Conservation (phyloP, 257 asterid genomes). For the Solanum peruvianum region DNA sequence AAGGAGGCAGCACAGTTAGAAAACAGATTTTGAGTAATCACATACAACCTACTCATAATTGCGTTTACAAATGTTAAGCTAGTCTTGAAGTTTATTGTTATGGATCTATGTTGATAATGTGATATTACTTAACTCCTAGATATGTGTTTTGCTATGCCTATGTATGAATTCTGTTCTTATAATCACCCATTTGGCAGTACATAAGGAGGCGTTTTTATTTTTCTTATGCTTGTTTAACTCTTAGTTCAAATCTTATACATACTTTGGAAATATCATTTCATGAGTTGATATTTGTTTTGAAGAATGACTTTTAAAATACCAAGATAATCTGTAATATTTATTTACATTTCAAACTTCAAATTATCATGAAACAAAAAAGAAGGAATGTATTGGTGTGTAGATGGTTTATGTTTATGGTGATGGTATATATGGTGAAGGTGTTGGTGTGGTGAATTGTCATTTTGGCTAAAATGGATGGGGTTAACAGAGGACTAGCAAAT, state of each 20-base stretch:
- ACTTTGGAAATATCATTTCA: background rate
- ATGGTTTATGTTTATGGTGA: background rate
- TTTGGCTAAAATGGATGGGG: background rate
- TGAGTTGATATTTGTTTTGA: background rate
- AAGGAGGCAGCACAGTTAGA: background rate
- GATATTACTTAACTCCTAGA: background rate
- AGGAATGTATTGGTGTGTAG: background rate
- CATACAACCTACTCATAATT: background rate
- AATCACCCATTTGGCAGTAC: background rate
- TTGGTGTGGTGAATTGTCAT: background rate
- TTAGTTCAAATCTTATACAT: background rate
- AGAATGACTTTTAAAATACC: background rate
- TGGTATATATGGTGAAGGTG: background rate
- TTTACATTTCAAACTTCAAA: background rate
- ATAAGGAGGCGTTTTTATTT: background rate
- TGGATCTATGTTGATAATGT: background rate
- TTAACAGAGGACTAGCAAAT: background rate
- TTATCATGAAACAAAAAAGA: background rate
- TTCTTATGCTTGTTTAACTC: background rate
- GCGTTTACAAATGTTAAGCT: background rate
- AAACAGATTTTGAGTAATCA: background rate
- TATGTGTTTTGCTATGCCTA: background rate
- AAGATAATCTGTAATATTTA: background rate
- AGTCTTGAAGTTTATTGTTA: background rate
- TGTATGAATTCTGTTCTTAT: background rate